Evolutionary conservation across 306 rosid genomes (phyloP).

Genomic region (Lablab purpureus): DNA sequence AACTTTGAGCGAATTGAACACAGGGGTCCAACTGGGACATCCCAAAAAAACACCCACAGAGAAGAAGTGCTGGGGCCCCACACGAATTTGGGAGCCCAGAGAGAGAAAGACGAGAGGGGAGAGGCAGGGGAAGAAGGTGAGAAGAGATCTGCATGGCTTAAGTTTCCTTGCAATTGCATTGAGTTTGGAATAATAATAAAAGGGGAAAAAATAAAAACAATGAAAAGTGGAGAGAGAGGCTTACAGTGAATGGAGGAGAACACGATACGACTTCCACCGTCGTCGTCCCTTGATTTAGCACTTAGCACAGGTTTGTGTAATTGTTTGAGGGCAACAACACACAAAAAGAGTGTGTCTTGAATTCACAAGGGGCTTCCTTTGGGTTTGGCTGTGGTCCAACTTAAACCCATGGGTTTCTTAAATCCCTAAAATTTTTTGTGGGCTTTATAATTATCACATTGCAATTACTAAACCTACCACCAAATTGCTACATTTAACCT

Average conservation of each 20-base stretch:
- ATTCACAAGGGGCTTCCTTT: background rate
- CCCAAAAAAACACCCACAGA: constrained; percentile 4
- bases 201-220: constrained; percentile 2
- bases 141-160: constrained; percentile 50
- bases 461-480: background rate
- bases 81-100: constrained; percentile 24
- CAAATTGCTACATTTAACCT: background rate
- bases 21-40: constrained; percentile 39
- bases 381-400: background rate
- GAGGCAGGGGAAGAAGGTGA: constrained; percentile 26
- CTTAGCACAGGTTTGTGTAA: constrained; percentile 32
- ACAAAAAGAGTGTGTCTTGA: constrained; percentile 18
- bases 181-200: constrained; percentile 41
- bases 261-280: constrained; percentile 71
- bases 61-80: constrained; percentile 34
- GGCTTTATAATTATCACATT: background rate
- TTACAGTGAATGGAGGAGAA: constrained; percentile 58
- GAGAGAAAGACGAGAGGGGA: background rate
- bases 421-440: too few relatives aligned
- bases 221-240: constrained; percentile 36
- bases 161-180: constrained; percentile 43
- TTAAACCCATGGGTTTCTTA: background rate
- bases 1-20: constrained; percentile 35
- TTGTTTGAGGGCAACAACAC: constrained; percentile 50
- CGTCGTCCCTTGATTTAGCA: constrained; percentile 61